Evolutionary conservation across 1,284 basidiomycete species (phyloP).

Genomic region (Papiliotrema terrestris): DNA sequence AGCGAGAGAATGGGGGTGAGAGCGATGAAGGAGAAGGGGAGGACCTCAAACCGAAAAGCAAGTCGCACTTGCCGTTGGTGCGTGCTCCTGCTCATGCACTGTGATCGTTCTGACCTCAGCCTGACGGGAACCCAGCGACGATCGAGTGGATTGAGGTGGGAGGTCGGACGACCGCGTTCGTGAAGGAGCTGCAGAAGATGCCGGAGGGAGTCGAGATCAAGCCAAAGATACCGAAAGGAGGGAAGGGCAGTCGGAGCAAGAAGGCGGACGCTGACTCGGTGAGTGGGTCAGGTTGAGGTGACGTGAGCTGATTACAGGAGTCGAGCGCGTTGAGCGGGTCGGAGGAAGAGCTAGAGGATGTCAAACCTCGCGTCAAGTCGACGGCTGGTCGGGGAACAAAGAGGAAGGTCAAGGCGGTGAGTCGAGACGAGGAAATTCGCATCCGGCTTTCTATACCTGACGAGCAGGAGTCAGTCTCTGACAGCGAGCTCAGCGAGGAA

Average conservation of each 20-base stretch:
- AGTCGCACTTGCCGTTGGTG: conserved; percentile 57
- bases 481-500: neutral
- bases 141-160: conserved; percentile 76
- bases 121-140: conserved; percentile 65
- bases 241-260: conserved; percentile 20
- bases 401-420: neutral
- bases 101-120: conserved; percentile 49
- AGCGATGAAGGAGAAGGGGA: conserved; percentile 12
- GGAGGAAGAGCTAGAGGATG: neutral
- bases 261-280: conserved; percentile 12
- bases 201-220: conserved; percentile 44
- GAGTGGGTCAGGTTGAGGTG: neutral
- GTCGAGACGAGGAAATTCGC: neutral
- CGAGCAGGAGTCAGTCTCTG: too few species aligned
- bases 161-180: conserved; percentile 73
- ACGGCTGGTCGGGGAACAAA: too few species aligned
- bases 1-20: conserved; percentile 1
- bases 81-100: conserved; percentile 18
- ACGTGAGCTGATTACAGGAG: neutral
- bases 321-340: neutral
- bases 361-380: too few species aligned
- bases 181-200: conserved; percentile 62
- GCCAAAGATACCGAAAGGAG: conserved; percentile 32
- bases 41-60: conserved; percentile 32
- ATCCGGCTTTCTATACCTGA: too few species aligned